Percentiles rank a stretch among this genome's conserved stretches.
These are phyloP conservation scores for Fusarium miscanthi DNA, from an alignment of 2,329 filamentous ascomycete genomes.

Conservation along the genomic window DNA sequence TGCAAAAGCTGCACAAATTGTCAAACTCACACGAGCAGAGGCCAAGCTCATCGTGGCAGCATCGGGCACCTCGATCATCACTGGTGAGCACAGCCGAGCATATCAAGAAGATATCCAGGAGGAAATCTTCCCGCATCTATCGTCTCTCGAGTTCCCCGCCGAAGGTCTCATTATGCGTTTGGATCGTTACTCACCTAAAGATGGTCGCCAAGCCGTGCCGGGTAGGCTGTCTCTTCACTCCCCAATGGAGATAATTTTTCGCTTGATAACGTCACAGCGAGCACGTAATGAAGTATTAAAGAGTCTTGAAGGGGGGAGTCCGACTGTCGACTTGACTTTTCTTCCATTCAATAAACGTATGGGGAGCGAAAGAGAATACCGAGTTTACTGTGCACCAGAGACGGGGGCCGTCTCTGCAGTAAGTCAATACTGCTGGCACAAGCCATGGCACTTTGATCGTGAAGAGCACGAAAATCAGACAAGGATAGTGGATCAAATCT, in stretches of 20 bases:
- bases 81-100: conserved; percentile 7
- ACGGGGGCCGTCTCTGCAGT: conserved; percentile 49
- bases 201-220: conserved; percentile 45
- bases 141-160: conserved; percentile 44
- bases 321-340: conserved; percentile 51
- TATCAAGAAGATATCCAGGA: conserved; percentile 32
- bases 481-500: conserved; percentile 30
- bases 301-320: conserved; percentile 26
- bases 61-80: conserved; percentile 45
- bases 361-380: conserved; percentile 53
- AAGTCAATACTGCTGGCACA: conserved; percentile 57
- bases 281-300: conserved; percentile 50
- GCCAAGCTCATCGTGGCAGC: conserved; percentile 46
- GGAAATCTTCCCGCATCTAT: conserved; percentile 44
- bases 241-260: conserved; percentile 49
- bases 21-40: conserved; percentile 46
- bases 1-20: conserved; percentile 42
- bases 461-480: conserved; percentile 5
- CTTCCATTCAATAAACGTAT: conserved; percentile 56
- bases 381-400: conserved; percentile 56
- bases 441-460: conserved; percentile 46
- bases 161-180: conserved; percentile 57
- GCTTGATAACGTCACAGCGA: conserved; percentile 53
- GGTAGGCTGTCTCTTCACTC: conserved; percentile 46
- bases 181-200: conserved; percentile 57